A percentile compares a stretch with the other conserved stretches of the same genome.
Evolutionary conservation across 2,329 filamentous ascomycete species (phyloP).

Genomic region (Dactylellina sp.): DNA sequence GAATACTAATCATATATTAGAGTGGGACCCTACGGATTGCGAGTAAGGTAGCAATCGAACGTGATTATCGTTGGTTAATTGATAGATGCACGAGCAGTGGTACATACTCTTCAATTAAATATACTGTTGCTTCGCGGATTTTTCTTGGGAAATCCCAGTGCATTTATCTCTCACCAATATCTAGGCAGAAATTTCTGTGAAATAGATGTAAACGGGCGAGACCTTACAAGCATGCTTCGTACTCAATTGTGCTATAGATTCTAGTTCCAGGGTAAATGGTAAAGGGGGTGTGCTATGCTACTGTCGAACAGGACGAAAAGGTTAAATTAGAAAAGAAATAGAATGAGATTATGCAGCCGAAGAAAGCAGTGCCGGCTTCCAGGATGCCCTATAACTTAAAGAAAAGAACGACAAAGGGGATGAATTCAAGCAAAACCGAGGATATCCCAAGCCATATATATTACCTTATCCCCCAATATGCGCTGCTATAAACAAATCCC

Average conservation of each 20-base stretch:
- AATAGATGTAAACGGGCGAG: too few relatives aligned
- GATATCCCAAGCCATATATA: background rate
- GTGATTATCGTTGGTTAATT: too few relatives aligned
- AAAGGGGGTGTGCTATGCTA: constrained; percentile 6
- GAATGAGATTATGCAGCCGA: constrained; percentile 4
- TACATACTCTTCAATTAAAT: too few relatives aligned
- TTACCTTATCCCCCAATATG: background rate
- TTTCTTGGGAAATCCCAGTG: too few relatives aligned
- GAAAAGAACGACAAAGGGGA: background rate
- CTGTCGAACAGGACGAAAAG: constrained; percentile 2
- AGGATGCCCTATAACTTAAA: constrained; percentile 19
- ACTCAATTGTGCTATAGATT: background rate
- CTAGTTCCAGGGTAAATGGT: background rate
- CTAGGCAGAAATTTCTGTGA: too few relatives aligned
- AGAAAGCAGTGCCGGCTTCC: constrained; percentile 29
- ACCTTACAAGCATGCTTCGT: too few relatives aligned
- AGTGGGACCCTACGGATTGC: constrained; percentile 67
- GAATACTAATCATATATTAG: too few relatives aligned
- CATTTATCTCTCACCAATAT: too few relatives aligned
- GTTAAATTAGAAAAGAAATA: constrained; percentile 21
- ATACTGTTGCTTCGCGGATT: too few relatives aligned
- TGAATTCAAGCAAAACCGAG: constrained; percentile 1
- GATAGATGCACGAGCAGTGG: too few relatives aligned
- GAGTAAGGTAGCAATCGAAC: too few relatives aligned
- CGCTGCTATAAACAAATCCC: background rate